Conservation (phyloP, 805 yeast species). For the Vanderwaltozyma polyspora region DNA sequence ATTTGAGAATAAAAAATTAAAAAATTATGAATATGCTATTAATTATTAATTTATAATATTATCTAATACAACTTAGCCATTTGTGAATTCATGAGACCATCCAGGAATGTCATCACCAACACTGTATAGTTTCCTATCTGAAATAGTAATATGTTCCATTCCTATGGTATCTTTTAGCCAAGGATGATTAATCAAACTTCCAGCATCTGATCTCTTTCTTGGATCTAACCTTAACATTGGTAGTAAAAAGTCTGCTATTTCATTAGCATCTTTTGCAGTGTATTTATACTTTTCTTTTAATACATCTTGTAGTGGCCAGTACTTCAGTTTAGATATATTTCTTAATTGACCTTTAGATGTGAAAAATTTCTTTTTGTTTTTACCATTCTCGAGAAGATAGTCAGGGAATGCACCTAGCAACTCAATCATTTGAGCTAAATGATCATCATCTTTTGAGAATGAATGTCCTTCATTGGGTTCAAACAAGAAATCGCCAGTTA, state of each 20-base stretch:
- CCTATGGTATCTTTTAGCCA: constrained; percentile 73
- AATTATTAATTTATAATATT: no score
- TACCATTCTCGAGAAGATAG: constrained; percentile 46
- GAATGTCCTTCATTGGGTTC: constrained; percentile 71
- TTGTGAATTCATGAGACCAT: constrained; percentile 57
- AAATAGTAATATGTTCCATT: constrained; percentile 48
- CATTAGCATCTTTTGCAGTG: constrained; percentile 52
- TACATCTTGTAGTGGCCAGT: constrained; percentile 79
- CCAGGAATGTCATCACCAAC: constrained; percentile 86
- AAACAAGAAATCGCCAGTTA: constrained; percentile 89
- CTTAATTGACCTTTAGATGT: constrained; percentile 59
- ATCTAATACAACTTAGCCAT: no score
- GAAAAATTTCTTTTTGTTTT: constrained; percentile 51
- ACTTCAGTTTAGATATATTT: constrained; percentile 69
- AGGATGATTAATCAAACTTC: constrained; percentile 84
- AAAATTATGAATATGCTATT: no score
- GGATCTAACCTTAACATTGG: constrained; percentile 84
- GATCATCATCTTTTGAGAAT: constrained; percentile 87
- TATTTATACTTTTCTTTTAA: constrained; percentile 76
- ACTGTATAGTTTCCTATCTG: constrained; percentile 64
- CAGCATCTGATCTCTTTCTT: constrained; percentile 83
- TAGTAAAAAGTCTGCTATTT: constrained; percentile 60
- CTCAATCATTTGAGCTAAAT: constrained; percentile 89
- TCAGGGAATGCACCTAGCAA: constrained; percentile 59
- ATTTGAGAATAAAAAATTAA: no score